Conservation (phyloP, 2,329 filamentous ascomycete genomes). For the Fonsecaea nubica region DNA sequence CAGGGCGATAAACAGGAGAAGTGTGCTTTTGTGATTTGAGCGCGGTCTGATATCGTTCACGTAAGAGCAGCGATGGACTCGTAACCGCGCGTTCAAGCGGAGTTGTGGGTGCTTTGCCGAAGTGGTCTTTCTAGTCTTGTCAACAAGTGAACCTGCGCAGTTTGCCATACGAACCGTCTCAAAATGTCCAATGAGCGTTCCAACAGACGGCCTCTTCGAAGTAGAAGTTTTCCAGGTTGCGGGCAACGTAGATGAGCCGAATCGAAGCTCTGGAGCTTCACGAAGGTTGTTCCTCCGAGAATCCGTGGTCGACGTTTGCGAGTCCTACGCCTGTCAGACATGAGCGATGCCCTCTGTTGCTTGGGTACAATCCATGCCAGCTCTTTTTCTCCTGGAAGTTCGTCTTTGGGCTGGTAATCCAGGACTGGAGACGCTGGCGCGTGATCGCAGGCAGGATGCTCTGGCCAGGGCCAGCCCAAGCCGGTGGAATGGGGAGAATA, state of each 20-base stretch:
- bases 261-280: neutral
- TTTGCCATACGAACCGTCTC: conserved; percentile 27
- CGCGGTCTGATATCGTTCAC: conserved; percentile 27
- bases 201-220: conserved; percentile 26
- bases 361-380: conserved; percentile 14
- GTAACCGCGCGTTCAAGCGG: conserved; percentile 21
- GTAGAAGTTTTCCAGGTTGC: neutral
- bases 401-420: conserved; percentile 1
- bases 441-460: conserved; percentile 29
- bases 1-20: conserved; percentile 20
- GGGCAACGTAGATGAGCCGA: conserved; percentile 4
- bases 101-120: conserved; percentile 22
- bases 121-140: conserved; percentile 26
- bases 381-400: conserved; percentile 13
- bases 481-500: conserved; percentile 28
- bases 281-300: conserved; percentile 2
- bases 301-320: conserved; percentile 8
- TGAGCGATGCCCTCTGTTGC: conserved; percentile 18
- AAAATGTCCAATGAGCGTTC: conserved; percentile 29
- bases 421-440: conserved; percentile 4
- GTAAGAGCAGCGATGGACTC: conserved; percentile 28
- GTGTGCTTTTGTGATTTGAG: conserved; percentile 25
- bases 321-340: conserved; percentile 33
- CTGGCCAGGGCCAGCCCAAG: conserved; percentile 30
- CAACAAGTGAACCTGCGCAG: conserved; percentile 5